Evolutionary conservation across 192 early-diverging fungal genomes (phyloP).

Genomic region (Geranomyces variabilis): DNA sequence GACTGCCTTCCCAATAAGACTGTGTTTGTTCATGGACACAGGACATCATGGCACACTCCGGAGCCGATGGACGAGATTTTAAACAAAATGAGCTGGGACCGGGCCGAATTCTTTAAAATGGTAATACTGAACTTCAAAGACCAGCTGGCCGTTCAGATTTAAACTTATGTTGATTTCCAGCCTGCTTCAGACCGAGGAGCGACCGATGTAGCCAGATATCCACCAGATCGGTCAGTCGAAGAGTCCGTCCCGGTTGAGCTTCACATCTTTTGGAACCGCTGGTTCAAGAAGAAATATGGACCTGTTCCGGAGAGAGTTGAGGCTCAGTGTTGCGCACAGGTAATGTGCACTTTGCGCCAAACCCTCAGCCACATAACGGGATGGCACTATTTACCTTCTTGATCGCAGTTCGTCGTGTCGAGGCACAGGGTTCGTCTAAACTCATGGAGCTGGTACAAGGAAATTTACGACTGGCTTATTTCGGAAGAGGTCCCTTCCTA

Average conservation of each 20-base stretch:
- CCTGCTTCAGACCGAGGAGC: not conserved
- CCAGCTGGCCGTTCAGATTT: not conserved
- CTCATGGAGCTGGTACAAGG: not conserved
- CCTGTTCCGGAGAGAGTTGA: not conserved
- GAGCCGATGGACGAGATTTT: slow-evolving; percentile 14
- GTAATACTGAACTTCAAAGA: not conserved
- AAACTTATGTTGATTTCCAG: not conserved
- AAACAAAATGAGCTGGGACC: not conserved
- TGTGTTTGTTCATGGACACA: slow-evolving; percentile 3
- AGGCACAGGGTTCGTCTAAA: not conserved
- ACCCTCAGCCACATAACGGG: too few relatives aligned
- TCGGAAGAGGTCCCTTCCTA: not conserved
- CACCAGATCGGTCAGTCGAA: not conserved
- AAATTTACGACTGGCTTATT: slow-evolving; percentile 3
- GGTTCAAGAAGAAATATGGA: not conserved
- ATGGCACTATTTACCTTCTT: not conserved
- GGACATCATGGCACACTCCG: slow-evolving; percentile 5
- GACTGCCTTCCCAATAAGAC: slow-evolving; percentile 1
- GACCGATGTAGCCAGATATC: slow-evolving; percentile 1
- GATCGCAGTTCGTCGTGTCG: not conserved
- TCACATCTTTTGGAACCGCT: slow-evolving; percentile 9
- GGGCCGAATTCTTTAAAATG: slow-evolving; percentile 3
- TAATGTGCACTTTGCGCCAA: not conserved
- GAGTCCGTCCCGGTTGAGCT: not conserved
- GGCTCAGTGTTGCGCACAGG: slow-evolving; percentile 8